A percentile compares a stretch with the other conserved stretches of the same genome.
Evolutionary conservation across 1,284 basidiomycete genomes (phyloP).

Genomic region (Rhodotorula sp.): DNA sequence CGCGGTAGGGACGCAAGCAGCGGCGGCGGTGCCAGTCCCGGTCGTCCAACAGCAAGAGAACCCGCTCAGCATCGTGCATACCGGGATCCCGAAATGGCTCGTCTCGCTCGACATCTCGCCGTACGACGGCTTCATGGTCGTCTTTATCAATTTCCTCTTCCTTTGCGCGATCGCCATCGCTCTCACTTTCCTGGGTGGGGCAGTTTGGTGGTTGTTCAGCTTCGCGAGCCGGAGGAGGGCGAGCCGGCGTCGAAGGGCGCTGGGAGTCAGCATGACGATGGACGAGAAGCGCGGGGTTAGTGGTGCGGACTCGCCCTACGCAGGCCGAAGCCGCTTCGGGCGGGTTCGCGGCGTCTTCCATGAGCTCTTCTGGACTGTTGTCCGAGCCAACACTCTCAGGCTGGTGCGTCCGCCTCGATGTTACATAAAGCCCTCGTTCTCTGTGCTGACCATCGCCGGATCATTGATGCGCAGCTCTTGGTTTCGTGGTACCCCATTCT

Average conservation of each 20-base stretch:
- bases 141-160: conserved; percentile 43
- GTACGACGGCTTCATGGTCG: conserved; percentile 42
- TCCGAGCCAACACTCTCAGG: conserved; percentile 50
- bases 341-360: not conserved
- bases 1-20: not conserved
- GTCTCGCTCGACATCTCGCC: conserved; percentile 40
- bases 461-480: conserved; percentile 55
- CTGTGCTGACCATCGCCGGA: not conserved
- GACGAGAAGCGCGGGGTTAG: conserved; percentile 49
- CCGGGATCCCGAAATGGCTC: conserved; percentile 28
- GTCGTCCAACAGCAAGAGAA: conserved; percentile 32
- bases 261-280: conserved; percentile 45
- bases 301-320: conserved; percentile 55
- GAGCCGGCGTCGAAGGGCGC: not conserved
- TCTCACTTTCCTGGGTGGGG: conserved; percentile 26
- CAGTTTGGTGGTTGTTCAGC: conserved; percentile 21
- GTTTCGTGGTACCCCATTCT: conserved; percentile 65
- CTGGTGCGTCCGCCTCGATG: conserved; percentile 42
- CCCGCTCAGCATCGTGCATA: conserved; percentile 22
- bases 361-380: conserved; percentile 43
- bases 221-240: conserved; percentile 3
- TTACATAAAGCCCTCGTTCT: not conserved
- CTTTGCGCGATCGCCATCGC: conserved; percentile 36
- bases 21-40: conserved; percentile 27
- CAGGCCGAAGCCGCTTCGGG: conserved; percentile 22